phyloP scores from a whole-genome alignment of 352 stramenopile genomes.

The Phytophthora pinifolia region DNA sequence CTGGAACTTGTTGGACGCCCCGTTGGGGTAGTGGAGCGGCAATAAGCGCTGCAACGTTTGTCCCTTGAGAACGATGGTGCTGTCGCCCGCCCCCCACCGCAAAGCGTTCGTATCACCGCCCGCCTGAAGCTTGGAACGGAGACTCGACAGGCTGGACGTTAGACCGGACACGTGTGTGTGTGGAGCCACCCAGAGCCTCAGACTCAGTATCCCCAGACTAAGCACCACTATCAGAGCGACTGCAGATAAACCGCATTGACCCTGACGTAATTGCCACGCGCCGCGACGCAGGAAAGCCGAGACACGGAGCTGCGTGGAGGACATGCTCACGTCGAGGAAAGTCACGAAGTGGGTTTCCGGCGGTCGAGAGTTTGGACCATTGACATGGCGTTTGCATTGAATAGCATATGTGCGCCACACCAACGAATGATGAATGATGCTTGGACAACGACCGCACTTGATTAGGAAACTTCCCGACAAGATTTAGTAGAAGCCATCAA shows the following conservation, averaged over 20 bases:
- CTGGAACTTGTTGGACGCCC: conserved; percentile 37
- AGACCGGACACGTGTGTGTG: neutral
- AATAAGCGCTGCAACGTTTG: conserved; percentile 30
- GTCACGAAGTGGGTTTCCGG: no score
- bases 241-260: conserved; percentile 11
- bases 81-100: conserved; percentile 19
- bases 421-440: no score
- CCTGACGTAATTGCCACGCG: conserved; percentile 26
- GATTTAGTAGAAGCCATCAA: no score
- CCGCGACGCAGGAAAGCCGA: conserved; percentile 28
- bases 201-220: conserved; percentile 6
- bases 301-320: conserved; percentile 17
- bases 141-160: conserved; percentile 6
- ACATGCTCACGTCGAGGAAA: conserved; percentile 24
- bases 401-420: no score
- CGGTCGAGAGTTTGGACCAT: no score
- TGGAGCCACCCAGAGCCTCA: conserved; percentile 15
- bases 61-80: conserved; percentile 36
- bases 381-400: no score
- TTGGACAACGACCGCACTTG: no score
- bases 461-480: no score
- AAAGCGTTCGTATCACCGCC: conserved; percentile 20
- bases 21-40: conserved; percentile 46
- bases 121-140: conserved; percentile 11
- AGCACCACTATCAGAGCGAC: conserved; percentile 19